A percentile compares a stretch with the other conserved stretches of the same genome.
These are phyloP conservation scores for Emmonsia crescens DNA, from an alignment of 2,329 filamentous ascomycete species.

Conservation along the genomic window DNA sequence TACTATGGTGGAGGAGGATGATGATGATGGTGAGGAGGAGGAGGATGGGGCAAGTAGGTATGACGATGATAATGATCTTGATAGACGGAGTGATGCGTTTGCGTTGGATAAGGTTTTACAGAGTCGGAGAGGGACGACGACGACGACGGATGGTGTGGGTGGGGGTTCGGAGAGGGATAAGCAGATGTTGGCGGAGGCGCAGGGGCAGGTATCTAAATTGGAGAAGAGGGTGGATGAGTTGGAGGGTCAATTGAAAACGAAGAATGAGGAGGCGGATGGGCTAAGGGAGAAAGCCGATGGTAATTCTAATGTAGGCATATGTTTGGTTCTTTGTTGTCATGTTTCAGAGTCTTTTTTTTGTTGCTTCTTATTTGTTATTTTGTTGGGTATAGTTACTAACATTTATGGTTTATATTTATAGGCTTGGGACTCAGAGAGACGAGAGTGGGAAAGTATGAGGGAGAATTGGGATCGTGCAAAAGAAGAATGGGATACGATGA, in stretches of 20 bases:
- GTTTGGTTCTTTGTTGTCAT: slow-evolving; percentile 3
- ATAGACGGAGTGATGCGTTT: slow-evolving; percentile 53
- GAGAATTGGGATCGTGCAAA: slow-evolving; percentile 49
- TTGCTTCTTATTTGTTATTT: not conserved
- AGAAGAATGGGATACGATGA: slow-evolving; percentile 51
- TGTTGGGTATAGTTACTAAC: slow-evolving; percentile 3
- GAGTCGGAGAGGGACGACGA: slow-evolving; percentile 39
- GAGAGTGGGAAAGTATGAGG: slow-evolving; percentile 53
- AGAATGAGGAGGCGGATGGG: slow-evolving; percentile 57
- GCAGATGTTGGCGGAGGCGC: slow-evolving; percentile 67
- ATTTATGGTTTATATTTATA: slow-evolving; percentile 14
- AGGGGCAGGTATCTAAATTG: slow-evolving; percentile 63
- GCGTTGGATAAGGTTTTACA: slow-evolving; percentile 43
- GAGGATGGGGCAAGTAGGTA: slow-evolving; percentile 40
- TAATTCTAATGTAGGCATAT: slow-evolving; percentile 32
- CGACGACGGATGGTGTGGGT: slow-evolving; percentile 30
- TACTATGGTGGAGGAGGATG: slow-evolving; percentile 82
- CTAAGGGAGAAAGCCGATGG: slow-evolving; percentile 50
- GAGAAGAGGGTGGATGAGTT: slow-evolving; percentile 62
- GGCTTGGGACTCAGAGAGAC: slow-evolving; percentile 51
- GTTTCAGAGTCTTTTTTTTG: slow-evolving; percentile 1
- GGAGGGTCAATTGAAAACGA: slow-evolving; percentile 57
- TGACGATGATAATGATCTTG: slow-evolving; percentile 30
- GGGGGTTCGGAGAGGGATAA: slow-evolving; percentile 47
- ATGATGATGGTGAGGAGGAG: slow-evolving; percentile 61